Base-by-base conservation (phyloP, 179 eudicot genomes). In the Amaranthus tricolor region DNA sequence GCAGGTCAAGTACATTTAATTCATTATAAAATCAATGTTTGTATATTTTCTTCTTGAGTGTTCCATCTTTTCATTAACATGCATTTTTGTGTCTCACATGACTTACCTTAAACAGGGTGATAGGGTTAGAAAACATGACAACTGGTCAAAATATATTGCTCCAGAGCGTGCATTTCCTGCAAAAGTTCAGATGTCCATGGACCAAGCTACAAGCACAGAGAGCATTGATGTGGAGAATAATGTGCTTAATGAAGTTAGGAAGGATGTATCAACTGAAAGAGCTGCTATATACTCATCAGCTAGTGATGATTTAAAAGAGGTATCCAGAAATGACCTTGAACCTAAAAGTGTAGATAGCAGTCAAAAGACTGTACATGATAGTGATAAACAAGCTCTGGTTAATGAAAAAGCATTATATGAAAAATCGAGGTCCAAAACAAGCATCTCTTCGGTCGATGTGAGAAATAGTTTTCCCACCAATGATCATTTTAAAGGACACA, bases 71-170 rank as follows among this genome's bases (percentile, higher is more conserved):
- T 74, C 74, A 56, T 13, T 62, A 43, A 31, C 14, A 47, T 75
- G 16, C 20, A 9, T 55, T 10, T 43, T n/a, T 47, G 55, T 31
- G 6, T 70, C 4, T 31, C 50, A 74, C 21, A 40, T 70, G 47
- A 52, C n/a, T 49, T 75, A 68, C 60, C 73, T 71, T 72, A 31
- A 74, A 51, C 84, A 95, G 99, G 95, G 84, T 66, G 89, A 87
- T 62, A 88, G 80, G 81, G 68, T 95, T n/a, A 87, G 99, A 78
- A 91, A 88, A 71, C 90, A 93, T 61, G 90, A 87, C 68, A 94
- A 86, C 69, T 95, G 99, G 99, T 84, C 92, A 62, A 88, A 86
- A 81, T 93, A 91, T 89, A 64, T 88, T 65, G 77, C 77, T 70
- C 71, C 77, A 4, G 83, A 68, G 64, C 63, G 43, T 77, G 63